Evolutionary conservation across 257 asterid species (phyloP).

Genomic region (Primulina huaijiensis): DNA sequence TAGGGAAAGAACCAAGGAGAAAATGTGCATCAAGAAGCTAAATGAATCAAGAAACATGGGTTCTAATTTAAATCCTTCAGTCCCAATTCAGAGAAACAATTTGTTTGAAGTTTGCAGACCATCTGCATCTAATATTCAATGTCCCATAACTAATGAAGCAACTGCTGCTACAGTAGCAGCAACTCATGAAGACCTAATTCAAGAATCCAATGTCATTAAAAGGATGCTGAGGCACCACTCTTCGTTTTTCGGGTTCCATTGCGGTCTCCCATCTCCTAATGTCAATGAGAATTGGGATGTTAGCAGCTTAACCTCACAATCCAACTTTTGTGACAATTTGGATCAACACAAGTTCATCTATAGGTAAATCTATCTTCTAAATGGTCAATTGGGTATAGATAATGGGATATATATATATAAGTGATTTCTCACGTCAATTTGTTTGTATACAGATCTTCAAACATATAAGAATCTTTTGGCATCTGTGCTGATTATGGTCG

Average conservation of each 20-base stretch:
- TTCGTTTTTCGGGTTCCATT: slow-evolving; percentile 5
- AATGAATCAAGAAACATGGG: slow-evolving; percentile 25
- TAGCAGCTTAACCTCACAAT: slow-evolving; percentile 20
- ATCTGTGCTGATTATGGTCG: slow-evolving; percentile 2
- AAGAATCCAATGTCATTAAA: not conserved
- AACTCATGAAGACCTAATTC: not conserved
- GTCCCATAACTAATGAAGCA: not conserved
- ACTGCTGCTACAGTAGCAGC: not conserved
- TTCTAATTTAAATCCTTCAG: slow-evolving; percentile 4
- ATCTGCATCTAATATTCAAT: not conserved
- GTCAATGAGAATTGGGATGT: slow-evolving; percentile 37
- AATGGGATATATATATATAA: not conserved
- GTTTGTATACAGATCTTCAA: slow-evolving; percentile 23
- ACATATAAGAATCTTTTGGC: slow-evolving; percentile 23
- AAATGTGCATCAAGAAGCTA: slow-evolving; percentile 42
- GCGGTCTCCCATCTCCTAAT: slow-evolving; percentile 23
- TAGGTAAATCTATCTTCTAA: slow-evolving; percentile 27
- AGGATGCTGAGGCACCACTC: not conserved
- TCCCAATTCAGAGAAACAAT: slow-evolving; percentile 27
- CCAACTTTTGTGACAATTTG: slow-evolving; percentile 32
- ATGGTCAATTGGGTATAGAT: not conserved
- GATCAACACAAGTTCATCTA: slow-evolving; percentile 36
- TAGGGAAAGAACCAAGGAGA: slow-evolving; percentile 75
- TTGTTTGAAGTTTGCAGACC: slow-evolving; percentile 21
- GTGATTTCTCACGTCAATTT: not conserved